Base-by-base conservation (phyloP, 257 asterid species). In the Schizonepeta tenuifolia region DNA sequence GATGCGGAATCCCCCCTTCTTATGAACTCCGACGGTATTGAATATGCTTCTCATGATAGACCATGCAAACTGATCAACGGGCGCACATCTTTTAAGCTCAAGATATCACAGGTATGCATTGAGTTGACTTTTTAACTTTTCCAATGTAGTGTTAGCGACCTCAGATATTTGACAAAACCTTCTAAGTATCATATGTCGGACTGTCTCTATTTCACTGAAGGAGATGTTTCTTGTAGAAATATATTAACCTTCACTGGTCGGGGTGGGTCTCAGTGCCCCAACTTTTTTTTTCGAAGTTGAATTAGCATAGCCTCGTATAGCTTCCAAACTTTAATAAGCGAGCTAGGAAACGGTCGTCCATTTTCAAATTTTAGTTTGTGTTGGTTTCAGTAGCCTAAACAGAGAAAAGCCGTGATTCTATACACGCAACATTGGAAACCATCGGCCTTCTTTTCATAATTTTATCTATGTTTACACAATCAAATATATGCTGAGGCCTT, bases 1-100 rank as follows among this genome's bases (percentile, higher is more conserved):
- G 96, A 90, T 75, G 90, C 79, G 11, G 97, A 93, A 46, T 87
- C 96, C 73, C 96, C 98, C 20, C 92, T 93, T 71, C 88, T 93
- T 71, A 73, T 78, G 18, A 86, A 84, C 73, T 82, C 72, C 47
- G 96, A 89, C 28, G 96, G 98, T 71, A 73, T 75, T 67, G 98
- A 93, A 82, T 85, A 72, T 70, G 83, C 82, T 82, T 80, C 95
- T 69, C 78, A 74, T 65, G 88, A 93, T 78, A 78, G 82, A 77
- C 92, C 96, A 2, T 85, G 80, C 80, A 86, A 83, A 83, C 72
- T 93, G 64, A 77, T 80, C 47, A 82, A 81, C 36, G 96, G 97
- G 3, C 92, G 85, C 69, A 88, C 96, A 79, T 86, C 96, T 56
- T 89, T 93, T 82, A 90, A 85, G 85, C 92, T 93, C 57, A 93